Percentiles rank a stretch among this genome's conserved stretches.
Evolutionary conservation across 306 rosid genomes (phyloP).

Genomic region (Rosa multiflora): DNA sequence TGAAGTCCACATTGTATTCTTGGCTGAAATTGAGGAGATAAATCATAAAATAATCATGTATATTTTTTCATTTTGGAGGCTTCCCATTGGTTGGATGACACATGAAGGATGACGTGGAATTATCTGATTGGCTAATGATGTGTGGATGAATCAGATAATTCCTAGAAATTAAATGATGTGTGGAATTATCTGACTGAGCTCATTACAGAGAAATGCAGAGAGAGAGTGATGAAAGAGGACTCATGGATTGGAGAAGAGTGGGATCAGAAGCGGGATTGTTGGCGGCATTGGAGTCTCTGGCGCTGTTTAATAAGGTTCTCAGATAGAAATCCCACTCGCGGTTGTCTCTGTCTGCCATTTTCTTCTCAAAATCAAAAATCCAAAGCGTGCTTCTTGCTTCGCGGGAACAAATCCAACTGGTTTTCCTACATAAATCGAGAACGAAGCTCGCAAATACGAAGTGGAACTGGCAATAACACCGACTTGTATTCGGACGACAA

Average conservation of each 20-base stretch:
- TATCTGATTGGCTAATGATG: no score
- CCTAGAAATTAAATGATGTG: no score
- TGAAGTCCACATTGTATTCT: no score
- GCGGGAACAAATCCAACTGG: background rate
- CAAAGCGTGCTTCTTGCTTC: background rate
- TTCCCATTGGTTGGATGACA: no score
- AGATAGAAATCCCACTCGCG: constrained; percentile 81
- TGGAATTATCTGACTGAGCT: background rate
- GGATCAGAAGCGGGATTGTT: constrained; percentile 87
- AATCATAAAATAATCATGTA: no score
- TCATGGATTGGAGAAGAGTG: constrained; percentile 71
- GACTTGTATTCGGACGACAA: no score
- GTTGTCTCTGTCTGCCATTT: constrained; percentile 50
- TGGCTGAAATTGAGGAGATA: no score
- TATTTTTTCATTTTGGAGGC: no score
- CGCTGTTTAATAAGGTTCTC: constrained; percentile 57
- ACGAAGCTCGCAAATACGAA: no score
- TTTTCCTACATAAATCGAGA: background rate
- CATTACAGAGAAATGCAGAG: background rate
- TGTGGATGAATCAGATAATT: no score
- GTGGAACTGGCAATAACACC: no score
- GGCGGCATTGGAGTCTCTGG: constrained; percentile 77
- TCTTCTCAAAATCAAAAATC: background rate
- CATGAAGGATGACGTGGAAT: no score
- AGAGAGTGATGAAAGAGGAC: constrained; percentile 12